phyloP scores from a whole-genome alignment of 2,329 filamentous ascomycete genomes.

The Colletotrichum zoysiae region DNA sequence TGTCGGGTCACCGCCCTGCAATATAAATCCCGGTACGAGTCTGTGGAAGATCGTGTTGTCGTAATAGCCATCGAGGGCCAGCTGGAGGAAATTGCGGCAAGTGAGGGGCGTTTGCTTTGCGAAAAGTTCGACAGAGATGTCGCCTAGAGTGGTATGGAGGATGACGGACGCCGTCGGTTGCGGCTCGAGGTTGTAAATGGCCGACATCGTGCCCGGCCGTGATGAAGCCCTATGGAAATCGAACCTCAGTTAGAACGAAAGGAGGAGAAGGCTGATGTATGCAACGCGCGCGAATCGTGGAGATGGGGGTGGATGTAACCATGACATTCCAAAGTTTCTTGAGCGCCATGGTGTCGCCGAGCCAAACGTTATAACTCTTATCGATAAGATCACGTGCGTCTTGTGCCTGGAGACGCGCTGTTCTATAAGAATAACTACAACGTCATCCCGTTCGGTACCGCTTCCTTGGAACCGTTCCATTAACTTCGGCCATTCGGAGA shows the following conservation, averaged over 20 bases:
- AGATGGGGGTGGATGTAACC: slow-evolving; percentile 7
- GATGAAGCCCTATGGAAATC: not conserved
- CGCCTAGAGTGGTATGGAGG: slow-evolving; percentile 89
- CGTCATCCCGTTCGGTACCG: not conserved
- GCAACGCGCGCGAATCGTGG: not conserved
- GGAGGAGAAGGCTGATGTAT: not conserved
- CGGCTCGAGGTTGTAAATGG: slow-evolving; percentile 94
- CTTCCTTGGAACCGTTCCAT: not conserved
- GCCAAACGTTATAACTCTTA: slow-evolving; percentile 10
- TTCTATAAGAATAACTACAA: not conserved
- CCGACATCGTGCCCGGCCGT: slow-evolving; percentile 73
- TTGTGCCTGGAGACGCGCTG: not conserved
- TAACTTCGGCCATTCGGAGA: slow-evolving; percentile 4
- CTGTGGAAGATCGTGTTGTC: slow-evolving; percentile 94
- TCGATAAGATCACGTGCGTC: slow-evolving; percentile 41
- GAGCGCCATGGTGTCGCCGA: not conserved
- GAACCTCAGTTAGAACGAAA: not conserved
- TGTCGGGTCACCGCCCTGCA: slow-evolving; percentile 95
- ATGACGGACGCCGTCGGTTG: slow-evolving; percentile 93
- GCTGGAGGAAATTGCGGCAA: slow-evolving; percentile 94
- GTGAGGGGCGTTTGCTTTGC: slow-evolving; percentile 93
- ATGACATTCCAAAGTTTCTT: slow-evolving; percentile 10
- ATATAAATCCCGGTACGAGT: slow-evolving; percentile 88
- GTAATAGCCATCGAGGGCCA: slow-evolving; percentile 96
- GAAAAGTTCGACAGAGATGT: slow-evolving; percentile 92